phyloP scores from a whole-genome alignment of 768 basidiomycete genomes.

The Lactarius vividus region DNA sequence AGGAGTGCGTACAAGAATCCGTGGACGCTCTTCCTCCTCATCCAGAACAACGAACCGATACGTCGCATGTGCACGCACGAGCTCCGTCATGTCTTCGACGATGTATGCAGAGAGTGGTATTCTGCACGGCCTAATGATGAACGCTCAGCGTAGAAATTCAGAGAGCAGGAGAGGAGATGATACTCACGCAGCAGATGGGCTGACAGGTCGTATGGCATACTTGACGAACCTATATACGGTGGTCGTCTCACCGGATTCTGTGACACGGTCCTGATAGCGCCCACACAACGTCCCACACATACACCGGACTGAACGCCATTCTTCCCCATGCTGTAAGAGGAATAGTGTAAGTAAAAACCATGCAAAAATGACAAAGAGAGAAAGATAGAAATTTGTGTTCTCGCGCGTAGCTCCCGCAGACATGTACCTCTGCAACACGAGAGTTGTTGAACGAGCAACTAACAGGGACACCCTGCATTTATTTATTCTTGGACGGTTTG shows the following conservation, averaged over 20 bases:
- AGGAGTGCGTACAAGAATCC: slow-evolving; percentile 63
- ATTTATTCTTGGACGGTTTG: slow-evolving; percentile 84
- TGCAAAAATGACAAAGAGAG: slow-evolving; percentile 21
- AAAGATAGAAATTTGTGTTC: slow-evolving; percentile 53
- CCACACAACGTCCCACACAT: slow-evolving; percentile 83
- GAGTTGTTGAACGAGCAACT: slow-evolving; percentile 83
- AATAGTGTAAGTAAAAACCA: slow-evolving; percentile 15
- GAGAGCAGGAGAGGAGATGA: background rate
- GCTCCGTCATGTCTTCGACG: slow-evolving; percentile 87
- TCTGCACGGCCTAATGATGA: slow-evolving; percentile 36
- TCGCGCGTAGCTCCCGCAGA: slow-evolving; percentile 86
- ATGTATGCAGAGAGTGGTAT: slow-evolving; percentile 84
- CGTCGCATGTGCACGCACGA: slow-evolving; percentile 87
- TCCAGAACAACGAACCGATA: slow-evolving; percentile 89
- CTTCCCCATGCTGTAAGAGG: slow-evolving; percentile 49
- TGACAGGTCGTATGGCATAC: slow-evolving; percentile 75
- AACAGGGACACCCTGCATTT: slow-evolving; percentile 28
- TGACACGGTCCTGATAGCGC: slow-evolving; percentile 54
- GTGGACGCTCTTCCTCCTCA: slow-evolving; percentile 77
- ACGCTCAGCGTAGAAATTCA: slow-evolving; percentile 8
- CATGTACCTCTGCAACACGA: slow-evolving; percentile 63
- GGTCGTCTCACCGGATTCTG: slow-evolving; percentile 33
- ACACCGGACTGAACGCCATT: slow-evolving; percentile 68
- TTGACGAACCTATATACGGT: slow-evolving; percentile 74
- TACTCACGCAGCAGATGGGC: slow-evolving; percentile 60